Evolutionary conservation across 1,139 yeast genomes (phyloP), one percentile per base, ranked within the genome.

Genomic region (Protomyces lactucae-debilis): DNA sequence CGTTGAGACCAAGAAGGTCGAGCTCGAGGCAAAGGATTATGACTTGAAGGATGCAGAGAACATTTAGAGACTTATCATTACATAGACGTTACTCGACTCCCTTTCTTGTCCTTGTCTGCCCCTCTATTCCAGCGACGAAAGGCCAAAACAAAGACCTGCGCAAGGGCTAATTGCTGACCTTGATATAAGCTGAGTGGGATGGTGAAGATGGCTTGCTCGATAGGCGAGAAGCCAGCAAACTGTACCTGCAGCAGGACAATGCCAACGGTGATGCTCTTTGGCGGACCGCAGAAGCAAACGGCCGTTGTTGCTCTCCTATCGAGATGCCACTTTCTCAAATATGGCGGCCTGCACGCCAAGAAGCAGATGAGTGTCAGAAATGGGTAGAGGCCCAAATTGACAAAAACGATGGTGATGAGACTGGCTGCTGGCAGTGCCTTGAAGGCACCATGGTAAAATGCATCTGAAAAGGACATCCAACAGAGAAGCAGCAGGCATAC

Each of bases 231-330:
- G 3, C 83, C 76, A 8, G 95, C 95, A 73, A 88, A 90, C 74
- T 90, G 96, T 0, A 96, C 83, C 0, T 90, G 79, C 9, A 88
- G 79, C 65, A 90, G 78, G 1, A 96, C 87, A 1, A 90, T 95
- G 55, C 97, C 97, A 61, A 90, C 78, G 0, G 96, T 96, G 0
- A 96, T 96, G 0, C 96, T 89, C 73, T 90, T 90, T 3, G 97
- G 96, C 1, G 96, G 95, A 5, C 96, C 96, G 75, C 96, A 89
- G 65, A 89, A 81, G 86, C 90, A 82, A 57, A 90, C 80, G 3
- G 93, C 82, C 39, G 88, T 88, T 0, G 96, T 84, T 4, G 48
- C 25, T 3, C 28, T 6, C 12, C 23, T 43, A 16, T 43, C 48
- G 23, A 43, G 12, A 72, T 90, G 96, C 64, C 77, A 76, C 69